A percentile compares a stretch with the other conserved stretches of the same genome.
phyloP scores from a whole-genome alignment of 768 basidiomycete species.

The Terana coerulea region DNA sequence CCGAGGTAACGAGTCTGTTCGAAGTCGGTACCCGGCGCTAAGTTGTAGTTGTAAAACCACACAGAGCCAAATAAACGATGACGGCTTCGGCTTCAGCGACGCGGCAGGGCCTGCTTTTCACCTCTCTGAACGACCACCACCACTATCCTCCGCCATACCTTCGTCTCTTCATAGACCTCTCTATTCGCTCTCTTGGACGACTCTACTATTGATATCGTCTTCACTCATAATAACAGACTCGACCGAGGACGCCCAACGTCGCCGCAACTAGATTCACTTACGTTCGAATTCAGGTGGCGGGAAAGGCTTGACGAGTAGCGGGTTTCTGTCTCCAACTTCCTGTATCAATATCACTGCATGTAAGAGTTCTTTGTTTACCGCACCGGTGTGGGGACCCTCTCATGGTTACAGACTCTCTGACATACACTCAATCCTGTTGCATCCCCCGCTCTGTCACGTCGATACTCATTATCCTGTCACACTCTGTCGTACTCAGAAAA shows the following conservation, averaged over 20 bases:
- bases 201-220: not conserved
- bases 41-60: no score
- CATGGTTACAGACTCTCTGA: conserved; percentile 24
- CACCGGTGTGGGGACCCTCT: conserved; percentile 15
- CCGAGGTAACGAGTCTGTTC: no score
- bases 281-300: conserved; percentile 13
- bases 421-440: conserved; percentile 27
- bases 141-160: not conserved
- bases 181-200: not conserved
- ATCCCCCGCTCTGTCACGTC: conserved; percentile 28
- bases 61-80: no score
- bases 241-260: no score
- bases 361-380: conserved; percentile 23
- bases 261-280: conserved; percentile 14
- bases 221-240: no score
- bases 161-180: not conserved
- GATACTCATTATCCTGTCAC: conserved; percentile 30
- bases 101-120: no score
- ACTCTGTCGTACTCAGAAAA: conserved; percentile 23
- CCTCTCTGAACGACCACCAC: not conserved
- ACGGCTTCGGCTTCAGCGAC: no score
- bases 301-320: conserved; percentile 9
- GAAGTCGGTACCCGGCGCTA: no score
- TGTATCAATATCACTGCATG: conserved; percentile 30
- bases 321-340: conserved; percentile 14